Evolutionary conservation across 73 alveolate genomes (phyloP), one percentile per base, ranked within the genome.

Genomic region (Paraurostyla sp.): DNA sequence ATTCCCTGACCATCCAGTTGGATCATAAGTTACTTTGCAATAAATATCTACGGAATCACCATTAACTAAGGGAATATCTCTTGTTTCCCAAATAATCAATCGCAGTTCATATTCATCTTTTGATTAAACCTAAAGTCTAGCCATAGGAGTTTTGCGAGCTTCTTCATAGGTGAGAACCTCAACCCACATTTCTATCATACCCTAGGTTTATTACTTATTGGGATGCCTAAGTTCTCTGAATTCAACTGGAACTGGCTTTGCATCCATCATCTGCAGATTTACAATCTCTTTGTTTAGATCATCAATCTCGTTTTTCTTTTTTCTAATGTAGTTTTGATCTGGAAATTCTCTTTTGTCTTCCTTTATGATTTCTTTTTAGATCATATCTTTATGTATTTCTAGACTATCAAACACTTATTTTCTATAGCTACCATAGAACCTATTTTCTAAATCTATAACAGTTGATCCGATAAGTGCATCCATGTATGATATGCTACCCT

Each of bases 401-500:
- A 69, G 36, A 40, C 83, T 75, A 38, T 76, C 78, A 16, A 29
- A 0, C 32, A 23, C 71, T 50, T 62, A 68, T 78, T 89, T 36
- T 56, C 80, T 87, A 58, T 52, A 75, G 57, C 90, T 86, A 0
- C 97, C 97, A 56, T 86, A 91, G 84, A 63, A 93, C 56, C 99
- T 89, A 88, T 98, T 99, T 88, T 98, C 99, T 71, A 98, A 83
- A 86, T 98, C 99, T 20, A 98, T 93, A 76, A 91, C 63, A n/a
- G 99, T 97, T 0, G 97, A 60, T 0, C 99, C 99, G 0, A 98
- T 98, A 51, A 97, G 29, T 42, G 92, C 93, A 87, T 98, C 99
- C 6, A 89, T 25, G 43, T 27, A 83, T 0, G 91, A 40, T 42
- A 90, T 38, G 16, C 93, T 87, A 20, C 94, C 92, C 60, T 93